phyloP scores from a whole-genome alignment of 208 protist genomes.

The Acanthamoeba castellanii region DNA sequence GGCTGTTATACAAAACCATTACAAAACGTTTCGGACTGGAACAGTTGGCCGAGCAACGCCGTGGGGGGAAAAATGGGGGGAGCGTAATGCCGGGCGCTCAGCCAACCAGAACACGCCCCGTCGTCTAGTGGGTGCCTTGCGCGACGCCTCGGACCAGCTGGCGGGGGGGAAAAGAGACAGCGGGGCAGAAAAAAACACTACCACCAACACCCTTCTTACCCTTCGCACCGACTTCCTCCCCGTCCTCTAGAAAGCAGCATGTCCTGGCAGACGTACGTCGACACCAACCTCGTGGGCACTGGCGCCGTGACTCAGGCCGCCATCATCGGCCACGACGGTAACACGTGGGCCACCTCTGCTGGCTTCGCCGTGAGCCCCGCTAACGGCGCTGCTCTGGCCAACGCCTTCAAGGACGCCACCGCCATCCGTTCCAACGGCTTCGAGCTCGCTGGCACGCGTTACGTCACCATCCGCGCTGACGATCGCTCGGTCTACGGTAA shows the following conservation, averaged over 20 bases:
- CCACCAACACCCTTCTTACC: neutral
- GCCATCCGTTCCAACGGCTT: slow-evolving; percentile 77
- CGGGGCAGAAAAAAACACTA: neutral
- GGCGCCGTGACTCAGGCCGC: slow-evolving; percentile 80
- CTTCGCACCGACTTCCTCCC: neutral
- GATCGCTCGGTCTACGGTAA: slow-evolving; percentile 85
- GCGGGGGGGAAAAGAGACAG: neutral
- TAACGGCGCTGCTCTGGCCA: slow-evolving; percentile 75
- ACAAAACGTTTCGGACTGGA: neutral
- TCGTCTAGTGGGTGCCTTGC: neutral
- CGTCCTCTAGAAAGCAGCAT: slow-evolving; percentile 56
- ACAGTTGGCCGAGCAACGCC: neutral
- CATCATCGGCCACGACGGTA: slow-evolving; percentile 87
- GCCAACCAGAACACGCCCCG: neutral
- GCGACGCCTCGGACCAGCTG: neutral
- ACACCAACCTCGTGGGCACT: slow-evolving; percentile 89
- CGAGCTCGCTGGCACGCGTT: slow-evolving; percentile 84
- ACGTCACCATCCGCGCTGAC: slow-evolving; percentile 84
- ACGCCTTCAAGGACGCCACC: slow-evolving; percentile 62
- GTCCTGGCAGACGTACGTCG: slow-evolving; percentile 90
- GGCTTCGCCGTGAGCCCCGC: slow-evolving; percentile 78
- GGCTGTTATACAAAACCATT: too few species aligned
- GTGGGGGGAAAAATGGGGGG: too few species aligned
- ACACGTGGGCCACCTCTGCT: slow-evolving; percentile 84
- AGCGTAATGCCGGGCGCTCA: too few species aligned